phyloP scores from a whole-genome alignment of 2,329 filamentous ascomycete genomes.

The Verticillium nubilum region DNA sequence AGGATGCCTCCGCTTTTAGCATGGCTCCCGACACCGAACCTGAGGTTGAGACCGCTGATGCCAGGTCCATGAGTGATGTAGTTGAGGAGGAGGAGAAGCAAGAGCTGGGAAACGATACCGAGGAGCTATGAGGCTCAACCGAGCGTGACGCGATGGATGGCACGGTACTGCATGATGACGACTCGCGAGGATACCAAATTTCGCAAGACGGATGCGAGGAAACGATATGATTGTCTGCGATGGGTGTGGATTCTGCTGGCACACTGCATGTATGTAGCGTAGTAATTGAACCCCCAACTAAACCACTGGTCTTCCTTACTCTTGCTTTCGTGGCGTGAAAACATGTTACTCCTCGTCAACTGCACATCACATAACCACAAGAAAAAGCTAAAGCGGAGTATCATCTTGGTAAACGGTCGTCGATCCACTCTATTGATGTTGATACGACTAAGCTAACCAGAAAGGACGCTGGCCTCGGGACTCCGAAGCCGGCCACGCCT shows the following conservation, averaged over 20 bases:
- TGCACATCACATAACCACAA: no score
- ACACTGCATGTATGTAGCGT: neutral
- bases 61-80: neutral
- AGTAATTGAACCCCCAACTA: neutral
- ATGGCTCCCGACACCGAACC: neutral
- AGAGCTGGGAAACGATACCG: neutral
- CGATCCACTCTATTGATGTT: neutral
- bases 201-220: neutral
- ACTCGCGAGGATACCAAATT: neutral
- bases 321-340: no score
- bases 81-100: neutral
- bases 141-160: neutral
- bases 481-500: neutral
- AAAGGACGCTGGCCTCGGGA: neutral
- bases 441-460: neutral
- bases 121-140: neutral
- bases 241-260: neutral
- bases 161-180: neutral
- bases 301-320: neutral
- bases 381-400: neutral
- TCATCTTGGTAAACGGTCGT: neutral
- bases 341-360: no score
- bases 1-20: neutral
- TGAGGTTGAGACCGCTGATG: neutral
- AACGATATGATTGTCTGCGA: neutral